Percentiles rank a stretch among this genome's conserved stretches.
These are phyloP conservation scores for Aspergillus quadrilineatus DNA, from an alignment of 2,329 filamentous ascomycete species.

Conservation along the genomic window DNA sequence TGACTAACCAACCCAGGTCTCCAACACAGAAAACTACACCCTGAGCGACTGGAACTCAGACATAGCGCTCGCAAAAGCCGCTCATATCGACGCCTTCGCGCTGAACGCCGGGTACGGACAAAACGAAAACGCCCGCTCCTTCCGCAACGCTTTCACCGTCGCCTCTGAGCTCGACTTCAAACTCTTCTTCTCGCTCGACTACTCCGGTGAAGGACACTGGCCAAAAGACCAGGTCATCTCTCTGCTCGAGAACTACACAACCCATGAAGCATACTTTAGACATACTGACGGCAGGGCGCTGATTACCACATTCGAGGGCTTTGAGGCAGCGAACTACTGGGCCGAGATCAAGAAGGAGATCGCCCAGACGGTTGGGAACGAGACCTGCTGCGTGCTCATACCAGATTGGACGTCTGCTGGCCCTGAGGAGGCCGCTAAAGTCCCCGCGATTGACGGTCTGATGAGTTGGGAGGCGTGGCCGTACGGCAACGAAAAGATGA, in stretches of 20 bases:
- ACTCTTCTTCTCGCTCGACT: conserved; percentile 42
- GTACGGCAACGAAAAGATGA: conserved; percentile 36
- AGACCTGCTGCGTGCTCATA: conserved; percentile 41
- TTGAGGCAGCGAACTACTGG: conserved; percentile 46
- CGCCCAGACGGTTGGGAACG: background rate
- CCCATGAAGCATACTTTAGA: conserved; percentile 27
- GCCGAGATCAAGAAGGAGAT: conserved; percentile 41
- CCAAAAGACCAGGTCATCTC: conserved; percentile 26
- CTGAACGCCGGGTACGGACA: conserved; percentile 39
- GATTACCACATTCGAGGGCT: conserved; percentile 49
- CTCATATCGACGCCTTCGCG: conserved; percentile 44
- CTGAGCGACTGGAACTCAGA: conserved; percentile 32
- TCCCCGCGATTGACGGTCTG: conserved; percentile 35
- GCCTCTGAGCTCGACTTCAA: conserved; percentile 30
- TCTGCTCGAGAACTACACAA: conserved; percentile 28
- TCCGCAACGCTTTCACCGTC: conserved; percentile 27
- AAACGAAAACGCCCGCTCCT: conserved; percentile 20
- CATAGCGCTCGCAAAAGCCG: conserved; percentile 36
- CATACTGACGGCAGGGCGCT: conserved; percentile 32
- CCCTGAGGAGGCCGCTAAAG: conserved; percentile 22
- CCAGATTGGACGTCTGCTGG: conserved; percentile 45
- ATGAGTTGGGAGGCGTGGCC: conserved; percentile 50
- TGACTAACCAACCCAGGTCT: conserved; percentile 20
- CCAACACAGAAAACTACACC: conserved; percentile 26
- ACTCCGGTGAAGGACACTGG: conserved; percentile 35